Percentiles rank a stretch among this genome's conserved stretches.
These are phyloP conservation scores for Diddensiella caesifluorescens DNA, from an alignment of 805 yeast genomes.

Conservation along the genomic window DNA sequence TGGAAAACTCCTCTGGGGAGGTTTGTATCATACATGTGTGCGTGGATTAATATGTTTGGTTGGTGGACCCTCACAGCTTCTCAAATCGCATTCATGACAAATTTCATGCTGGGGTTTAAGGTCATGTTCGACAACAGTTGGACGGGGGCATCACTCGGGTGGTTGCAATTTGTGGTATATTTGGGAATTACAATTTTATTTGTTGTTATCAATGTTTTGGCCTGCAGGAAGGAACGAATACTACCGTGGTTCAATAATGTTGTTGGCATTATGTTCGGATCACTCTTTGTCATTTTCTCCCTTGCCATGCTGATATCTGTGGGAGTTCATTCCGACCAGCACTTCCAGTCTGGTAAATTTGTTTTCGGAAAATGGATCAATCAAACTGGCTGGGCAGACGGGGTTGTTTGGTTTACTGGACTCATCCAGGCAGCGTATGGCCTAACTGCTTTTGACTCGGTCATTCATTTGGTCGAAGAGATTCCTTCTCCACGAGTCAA, in stretches of 20 bases:
- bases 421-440: conserved; percentile 75
- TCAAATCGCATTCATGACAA: conserved; percentile 14
- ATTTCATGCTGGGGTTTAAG: conserved; percentile 15
- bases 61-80: conserved; percentile 19
- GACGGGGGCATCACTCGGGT: conserved; percentile 13
- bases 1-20: conserved; percentile 14
- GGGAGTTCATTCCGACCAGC: conserved; percentile 10
- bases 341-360: conserved; percentile 16
- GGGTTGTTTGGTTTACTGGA: conserved; percentile 67
- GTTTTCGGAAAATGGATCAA: conserved; percentile 19
- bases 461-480: conserved; percentile 76
- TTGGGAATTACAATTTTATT: conserved; percentile 11
- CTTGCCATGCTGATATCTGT: conserved; percentile 15
- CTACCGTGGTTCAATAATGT: conserved; percentile 16
- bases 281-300: conserved; percentile 13
- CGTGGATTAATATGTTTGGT: conserved; percentile 20
- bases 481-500: conserved; percentile 67
- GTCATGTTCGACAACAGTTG: conserved; percentile 14
- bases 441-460: conserved; percentile 74
- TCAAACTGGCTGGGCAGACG: conserved; percentile 62
- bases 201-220: conserved; percentile 13
- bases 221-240: conserved; percentile 12
- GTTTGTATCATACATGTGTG: conserved; percentile 16
- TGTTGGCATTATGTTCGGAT: conserved; percentile 11
- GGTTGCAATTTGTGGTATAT: conserved; percentile 16